phyloP scores from a whole-genome alignment of 1,284 basidiomycete species.

The Cutaneotrichosporon sp. region DNA sequence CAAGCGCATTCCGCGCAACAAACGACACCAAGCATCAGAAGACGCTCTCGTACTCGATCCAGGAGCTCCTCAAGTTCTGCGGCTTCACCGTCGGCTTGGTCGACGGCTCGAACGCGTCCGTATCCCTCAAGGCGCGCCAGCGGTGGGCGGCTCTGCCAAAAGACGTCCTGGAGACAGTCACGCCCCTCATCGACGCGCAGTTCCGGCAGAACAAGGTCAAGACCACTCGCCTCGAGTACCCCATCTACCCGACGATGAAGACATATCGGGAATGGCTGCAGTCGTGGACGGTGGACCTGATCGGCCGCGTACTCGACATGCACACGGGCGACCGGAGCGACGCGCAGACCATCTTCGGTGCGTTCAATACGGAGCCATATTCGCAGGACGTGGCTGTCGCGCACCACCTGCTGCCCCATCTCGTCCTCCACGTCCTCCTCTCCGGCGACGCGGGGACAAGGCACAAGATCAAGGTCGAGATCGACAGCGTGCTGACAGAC shows the following conservation, averaged over 20 bases:
- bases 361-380: constrained; percentile 72
- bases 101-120: constrained; percentile 49
- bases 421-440: constrained; percentile 80
- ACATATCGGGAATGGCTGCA: constrained; percentile 98
- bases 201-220: constrained; percentile 56
- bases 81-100: constrained; percentile 62
- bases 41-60: constrained; percentile 84
- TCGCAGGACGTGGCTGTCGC: constrained; percentile 89
- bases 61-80: constrained; percentile 85
- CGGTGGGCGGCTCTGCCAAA: constrained; percentile 73
- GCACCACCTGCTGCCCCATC: constrained; percentile 83
- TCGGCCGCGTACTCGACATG: constrained; percentile 54
- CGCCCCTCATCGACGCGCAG: constrained; percentile 75
- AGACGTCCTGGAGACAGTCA: constrained; percentile 79
- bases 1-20: constrained; percentile 87
- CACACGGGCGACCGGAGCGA: constrained; percentile 17
- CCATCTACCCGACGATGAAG: constrained; percentile 68
- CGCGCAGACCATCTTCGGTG: constrained; percentile 62
- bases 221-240: constrained; percentile 41
- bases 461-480: constrained; percentile 67
- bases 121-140: constrained; percentile 62
- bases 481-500: constrained; percentile 77
- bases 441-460: constrained; percentile 64
- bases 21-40: constrained; percentile 90
- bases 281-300: constrained; percentile 80